phyloP scores from a whole-genome alignment of 1,139 yeast species.

The Taiozyma sp. region DNA sequence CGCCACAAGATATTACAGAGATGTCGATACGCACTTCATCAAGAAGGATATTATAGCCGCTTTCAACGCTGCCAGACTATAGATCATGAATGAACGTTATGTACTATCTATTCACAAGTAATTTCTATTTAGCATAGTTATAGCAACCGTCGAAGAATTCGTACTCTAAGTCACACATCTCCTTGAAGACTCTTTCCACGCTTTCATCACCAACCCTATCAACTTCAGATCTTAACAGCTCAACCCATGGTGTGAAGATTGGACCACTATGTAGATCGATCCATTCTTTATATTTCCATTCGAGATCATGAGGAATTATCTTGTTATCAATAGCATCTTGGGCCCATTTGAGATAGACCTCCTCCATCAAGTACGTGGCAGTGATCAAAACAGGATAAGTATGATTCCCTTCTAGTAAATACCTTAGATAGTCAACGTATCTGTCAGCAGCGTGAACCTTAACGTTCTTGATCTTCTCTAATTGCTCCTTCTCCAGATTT shows the following conservation, averaged over 20 bases:
- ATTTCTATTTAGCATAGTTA: constrained; percentile 13
- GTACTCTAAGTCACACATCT: constrained; percentile 36
- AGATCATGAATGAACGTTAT: neutral
- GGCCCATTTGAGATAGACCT: constrained; percentile 51
- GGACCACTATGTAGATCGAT: constrained; percentile 45
- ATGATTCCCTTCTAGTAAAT: constrained; percentile 27
- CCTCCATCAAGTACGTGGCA: constrained; percentile 43
- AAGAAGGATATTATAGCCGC: constrained; percentile 39
- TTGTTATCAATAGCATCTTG: constrained; percentile 22
- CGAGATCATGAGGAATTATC: constrained; percentile 28
- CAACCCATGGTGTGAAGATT: constrained; percentile 42
- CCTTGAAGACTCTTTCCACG: constrained; percentile 33
- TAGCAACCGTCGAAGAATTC: constrained; percentile 46
- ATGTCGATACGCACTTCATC: constrained; percentile 34
- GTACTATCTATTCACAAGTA: neutral
- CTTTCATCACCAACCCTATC: constrained; percentile 31
- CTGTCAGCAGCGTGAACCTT: constrained; percentile 33
- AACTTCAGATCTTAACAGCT: constrained; percentile 40
- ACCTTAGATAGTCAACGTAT: constrained; percentile 34
- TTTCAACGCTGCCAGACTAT: constrained; percentile 29
- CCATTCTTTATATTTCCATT: constrained; percentile 48
- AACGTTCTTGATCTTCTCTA: constrained; percentile 10
- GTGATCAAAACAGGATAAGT: constrained; percentile 44
- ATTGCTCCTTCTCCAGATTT: constrained; percentile 6
- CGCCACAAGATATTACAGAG: constrained; percentile 40